These are phyloP conservation scores for Colletotrichum lentis DNA, from an alignment of 2,329 filamentous ascomycete genomes.

Conservation along the genomic window DNA sequence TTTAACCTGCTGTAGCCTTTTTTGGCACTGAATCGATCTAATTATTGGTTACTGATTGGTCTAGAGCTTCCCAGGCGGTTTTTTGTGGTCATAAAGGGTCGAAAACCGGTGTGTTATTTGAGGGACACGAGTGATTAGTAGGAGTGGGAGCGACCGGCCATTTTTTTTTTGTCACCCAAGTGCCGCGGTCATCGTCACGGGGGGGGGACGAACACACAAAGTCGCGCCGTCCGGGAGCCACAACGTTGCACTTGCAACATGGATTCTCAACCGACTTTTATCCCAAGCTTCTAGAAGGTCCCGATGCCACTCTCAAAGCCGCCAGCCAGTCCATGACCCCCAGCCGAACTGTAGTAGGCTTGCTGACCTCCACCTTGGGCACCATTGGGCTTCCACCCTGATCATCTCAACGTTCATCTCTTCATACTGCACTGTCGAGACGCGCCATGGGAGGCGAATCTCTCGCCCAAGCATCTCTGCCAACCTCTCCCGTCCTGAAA, in stretches of 20 bases:
- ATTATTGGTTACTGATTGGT: too few species aligned
- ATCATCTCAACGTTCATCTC: conserved; percentile 34
- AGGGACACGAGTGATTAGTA: too few species aligned
- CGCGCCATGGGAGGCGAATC: conserved; percentile 18
- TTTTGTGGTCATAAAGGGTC: too few species aligned
- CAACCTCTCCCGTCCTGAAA: conserved; percentile 30
- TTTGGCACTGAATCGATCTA: too few species aligned
- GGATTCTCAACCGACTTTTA: conserved; percentile 13
- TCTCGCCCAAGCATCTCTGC: conserved; percentile 22
- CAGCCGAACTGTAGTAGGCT: conserved; percentile 25
- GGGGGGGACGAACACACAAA: background rate
- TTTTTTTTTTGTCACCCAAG: too few species aligned
- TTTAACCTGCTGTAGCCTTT: too few species aligned
- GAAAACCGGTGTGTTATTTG: too few species aligned
- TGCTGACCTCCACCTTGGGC: conserved; percentile 35
- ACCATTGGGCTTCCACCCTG: conserved; percentile 28
- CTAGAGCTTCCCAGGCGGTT: too few species aligned
- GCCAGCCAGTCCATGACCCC: conserved; percentile 4
- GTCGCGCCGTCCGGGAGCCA: conserved; percentile 6
- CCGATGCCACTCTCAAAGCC: conserved; percentile 15
- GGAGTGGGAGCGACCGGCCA: too few species aligned
- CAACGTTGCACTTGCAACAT: conserved; percentile 1
- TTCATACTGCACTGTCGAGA: conserved; percentile 13
- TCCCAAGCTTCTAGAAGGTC: conserved; percentile 30
- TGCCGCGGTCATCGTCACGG: too few species aligned